Evolutionary conservation across 148 eudicot genomes (phyloP), one percentile per base, ranked within the genome.

Genomic region (Spergularia marina): DNA sequence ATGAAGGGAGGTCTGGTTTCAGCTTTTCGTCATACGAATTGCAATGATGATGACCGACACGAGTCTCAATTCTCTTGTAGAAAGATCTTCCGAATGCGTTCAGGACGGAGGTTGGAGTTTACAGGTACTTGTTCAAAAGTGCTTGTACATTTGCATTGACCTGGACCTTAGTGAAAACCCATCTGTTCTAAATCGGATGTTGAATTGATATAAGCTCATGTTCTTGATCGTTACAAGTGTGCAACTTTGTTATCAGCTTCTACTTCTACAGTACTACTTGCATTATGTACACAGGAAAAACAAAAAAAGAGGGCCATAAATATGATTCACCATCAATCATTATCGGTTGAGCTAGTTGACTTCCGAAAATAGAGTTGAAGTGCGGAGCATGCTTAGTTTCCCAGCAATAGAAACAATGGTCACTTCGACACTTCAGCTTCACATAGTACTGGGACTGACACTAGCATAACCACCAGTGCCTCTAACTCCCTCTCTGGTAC

Each of bases 21-120:
- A 94, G 96, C 81, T 94, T 90, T 82, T 91, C 98, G 12, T 85
- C 97, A 16, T 94, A 91, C 34, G 90, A 89, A 78, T 78, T 94
- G 89, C 96, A 87, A 66, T 90, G 74, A 84, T n/a, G 51, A 84
- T n/a, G 51, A 67, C 11, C 40, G 11, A 39, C 61, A 74, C 53
- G 65, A 67, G 12, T 6, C 15, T 73, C 7, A 73, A 72, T 59
- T 55, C 25, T 61, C 16, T 40, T 65, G 25, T 20, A 6, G 51
- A 1, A 67, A 55, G n/a, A 39, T 39, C 18, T 58, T 63, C 65
- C 65, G 21, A 67, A 20, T 67, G 55, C 61, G 7, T 36, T 18
- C 54, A 7, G 41, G 65, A 53, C 15, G 18, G 30, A 14, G 20
- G 15, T 18, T 9, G 51, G 62, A 41, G 41, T n/a, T 12, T 13